These are phyloP conservation scores for Arabis hirsuta DNA, from an alignment of 345 rosid species.

Conservation along the genomic window DNA sequence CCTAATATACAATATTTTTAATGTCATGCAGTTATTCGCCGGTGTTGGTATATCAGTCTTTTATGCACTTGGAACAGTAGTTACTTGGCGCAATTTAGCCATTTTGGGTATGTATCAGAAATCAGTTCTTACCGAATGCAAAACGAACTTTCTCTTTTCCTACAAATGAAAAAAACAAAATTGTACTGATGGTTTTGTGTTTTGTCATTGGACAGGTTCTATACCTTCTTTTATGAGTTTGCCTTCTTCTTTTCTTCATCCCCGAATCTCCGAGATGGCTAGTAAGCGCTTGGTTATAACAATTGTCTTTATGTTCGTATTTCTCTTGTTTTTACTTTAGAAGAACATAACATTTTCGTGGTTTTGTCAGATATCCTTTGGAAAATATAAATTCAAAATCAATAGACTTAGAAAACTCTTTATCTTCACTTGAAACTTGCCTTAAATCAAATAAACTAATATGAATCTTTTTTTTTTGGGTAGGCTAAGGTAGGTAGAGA, in stretches of 20 bases:
- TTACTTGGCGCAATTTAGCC: slow-evolving; percentile 45
- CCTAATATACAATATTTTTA: background rate
- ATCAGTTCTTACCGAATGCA: background rate
- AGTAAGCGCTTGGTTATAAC: slow-evolving; percentile 22
- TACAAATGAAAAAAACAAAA: background rate
- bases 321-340: too few relatives aligned
- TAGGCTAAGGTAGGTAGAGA: slow-evolving; percentile 44
- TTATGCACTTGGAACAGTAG: slow-evolving; percentile 36
- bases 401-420: too few relatives aligned
- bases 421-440: background rate
- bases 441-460: background rate
- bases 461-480: background rate
- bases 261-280: slow-evolving; percentile 49
- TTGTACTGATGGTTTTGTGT: background rate
- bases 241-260: slow-evolving; percentile 46
- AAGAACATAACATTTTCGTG: too few relatives aligned
- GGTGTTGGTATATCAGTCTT: slow-evolving; percentile 37
- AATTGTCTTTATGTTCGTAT: background rate
- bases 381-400: too few relatives aligned
- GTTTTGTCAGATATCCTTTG: too few relatives aligned
- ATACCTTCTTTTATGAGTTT: slow-evolving; percentile 28
- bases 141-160: background rate
- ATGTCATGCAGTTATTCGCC: slow-evolving; percentile 28
- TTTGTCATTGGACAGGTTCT: slow-evolving; percentile 29
- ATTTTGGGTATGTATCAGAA: slow-evolving; percentile 28